Evolutionary conservation across 176 grass and related monocot species (phyloP).

Genomic region (Ensete ventricosum): DNA sequence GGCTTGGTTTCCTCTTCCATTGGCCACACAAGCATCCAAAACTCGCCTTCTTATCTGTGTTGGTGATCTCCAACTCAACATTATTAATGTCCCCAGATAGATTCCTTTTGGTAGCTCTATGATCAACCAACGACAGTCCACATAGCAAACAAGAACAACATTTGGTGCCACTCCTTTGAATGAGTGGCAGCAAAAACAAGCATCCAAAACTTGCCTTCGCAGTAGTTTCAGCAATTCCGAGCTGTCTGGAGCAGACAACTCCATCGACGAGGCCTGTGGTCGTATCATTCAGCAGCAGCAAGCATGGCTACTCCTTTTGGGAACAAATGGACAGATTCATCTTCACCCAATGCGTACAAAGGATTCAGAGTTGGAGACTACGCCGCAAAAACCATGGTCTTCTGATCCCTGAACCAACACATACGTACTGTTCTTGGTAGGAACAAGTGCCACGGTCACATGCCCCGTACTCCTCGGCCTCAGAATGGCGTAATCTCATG

Average conservation of each 20-base stretch:
- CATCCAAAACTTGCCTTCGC: neutral
- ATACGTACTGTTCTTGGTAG: no score
- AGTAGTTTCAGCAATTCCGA: no score
- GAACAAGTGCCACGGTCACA: no score
- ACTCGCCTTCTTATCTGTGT: no score
- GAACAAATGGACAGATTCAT: neutral
- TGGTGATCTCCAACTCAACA: neutral
- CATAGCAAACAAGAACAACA: neutral
- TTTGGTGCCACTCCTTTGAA: neutral
- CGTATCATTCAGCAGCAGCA: neutral
- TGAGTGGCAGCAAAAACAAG: no score
- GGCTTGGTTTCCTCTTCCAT: neutral
- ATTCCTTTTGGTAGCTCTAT: neutral
- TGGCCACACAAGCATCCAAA: no score
- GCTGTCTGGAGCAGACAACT: no score
- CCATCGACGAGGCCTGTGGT: no score
- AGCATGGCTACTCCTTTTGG: neutral
- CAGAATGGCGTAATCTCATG: no score
- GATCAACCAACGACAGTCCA: neutral
- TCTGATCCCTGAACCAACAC: neutral
- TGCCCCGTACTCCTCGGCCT: no score
- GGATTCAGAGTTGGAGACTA: neutral
- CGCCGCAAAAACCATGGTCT: neutral
- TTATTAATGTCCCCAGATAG: neutral
- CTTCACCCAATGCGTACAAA: neutral